These are phyloP conservation scores for Pythium brassicae DNA, from an alignment of 352 stramenopile species.

Conservation along the genomic window DNA sequence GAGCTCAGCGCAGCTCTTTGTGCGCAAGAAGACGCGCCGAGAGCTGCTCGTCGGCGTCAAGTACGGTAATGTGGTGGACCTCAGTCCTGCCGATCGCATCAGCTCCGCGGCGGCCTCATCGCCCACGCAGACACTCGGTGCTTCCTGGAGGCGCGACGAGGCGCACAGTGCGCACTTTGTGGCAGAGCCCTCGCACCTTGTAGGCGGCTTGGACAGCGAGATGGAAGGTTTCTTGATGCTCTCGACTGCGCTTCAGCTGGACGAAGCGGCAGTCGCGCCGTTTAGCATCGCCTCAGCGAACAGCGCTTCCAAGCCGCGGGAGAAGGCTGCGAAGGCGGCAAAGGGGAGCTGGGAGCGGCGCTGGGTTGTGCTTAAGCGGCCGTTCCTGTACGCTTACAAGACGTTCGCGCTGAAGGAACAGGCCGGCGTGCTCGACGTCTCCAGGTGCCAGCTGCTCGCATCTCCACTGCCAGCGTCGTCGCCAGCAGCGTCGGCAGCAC, in stretches of 20 bases:
- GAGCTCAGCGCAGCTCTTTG: conserved; percentile 23
- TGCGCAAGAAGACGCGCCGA: conserved; percentile 41
- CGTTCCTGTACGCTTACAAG: conserved; percentile 76
- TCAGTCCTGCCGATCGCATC: conserved; percentile 4
- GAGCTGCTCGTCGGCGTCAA: conserved; percentile 43
- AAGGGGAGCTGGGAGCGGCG: conserved; percentile 49
- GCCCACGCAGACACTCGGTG: neutral
- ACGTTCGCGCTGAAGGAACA: conserved; percentile 63
- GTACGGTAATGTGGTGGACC: conserved; percentile 29
- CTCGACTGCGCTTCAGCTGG: conserved; percentile 36
- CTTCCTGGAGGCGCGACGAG: neutral
- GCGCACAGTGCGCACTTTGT: conserved; percentile 36
- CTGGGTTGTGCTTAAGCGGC: conserved; percentile 78
- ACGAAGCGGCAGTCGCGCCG: conserved; percentile 34
- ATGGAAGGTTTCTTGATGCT: conserved; percentile 81
- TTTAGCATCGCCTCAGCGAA: conserved; percentile 10
- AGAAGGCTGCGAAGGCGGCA: conserved; percentile 2
- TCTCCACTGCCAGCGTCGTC: conserved; percentile 6
- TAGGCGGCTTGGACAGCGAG: conserved; percentile 28
- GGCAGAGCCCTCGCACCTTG: conserved; percentile 47
- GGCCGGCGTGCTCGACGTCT: conserved; percentile 70
- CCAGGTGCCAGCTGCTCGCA: conserved; percentile 53
- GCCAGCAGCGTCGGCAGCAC: neutral
- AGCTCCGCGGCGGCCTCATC: neutral
- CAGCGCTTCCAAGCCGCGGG: neutral